These are phyloP conservation scores for Colletotrichum musae DNA, from an alignment of 2,329 filamentous ascomycete genomes.

Conservation along the genomic window DNA sequence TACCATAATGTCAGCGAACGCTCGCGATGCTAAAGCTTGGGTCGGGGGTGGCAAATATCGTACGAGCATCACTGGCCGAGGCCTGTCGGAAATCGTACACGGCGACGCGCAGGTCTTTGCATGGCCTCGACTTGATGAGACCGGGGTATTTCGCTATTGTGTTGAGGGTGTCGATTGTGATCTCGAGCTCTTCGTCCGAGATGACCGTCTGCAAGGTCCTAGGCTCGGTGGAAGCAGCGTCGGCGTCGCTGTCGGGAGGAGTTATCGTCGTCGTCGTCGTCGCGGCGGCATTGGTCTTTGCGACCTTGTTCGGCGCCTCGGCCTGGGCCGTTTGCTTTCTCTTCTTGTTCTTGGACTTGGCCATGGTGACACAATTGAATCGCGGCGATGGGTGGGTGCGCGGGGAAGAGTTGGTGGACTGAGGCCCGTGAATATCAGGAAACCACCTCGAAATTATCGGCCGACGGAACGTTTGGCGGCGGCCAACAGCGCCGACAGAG, in stretches of 20 bases:
- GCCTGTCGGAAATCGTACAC: constrained; percentile 79
- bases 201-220: constrained; percentile 67
- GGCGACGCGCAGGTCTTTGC: constrained; percentile 75
- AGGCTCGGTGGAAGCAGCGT: constrained; percentile 56
- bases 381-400: background rate
- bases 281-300: constrained; percentile 50
- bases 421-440: background rate
- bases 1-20: background rate
- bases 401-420: background rate
- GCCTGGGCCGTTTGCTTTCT: constrained; percentile 58
- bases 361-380: constrained; percentile 49
- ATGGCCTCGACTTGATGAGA: constrained; percentile 78
- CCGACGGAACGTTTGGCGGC: constrained; percentile 4
- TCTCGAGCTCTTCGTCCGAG: constrained; percentile 77
- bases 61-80: constrained; percentile 73
- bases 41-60: constrained; percentile 16
- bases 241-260: constrained; percentile 46
- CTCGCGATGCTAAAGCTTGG: background rate
- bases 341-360: constrained; percentile 62
- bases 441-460: background rate
- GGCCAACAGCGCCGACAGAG: background rate
- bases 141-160: constrained; percentile 71
- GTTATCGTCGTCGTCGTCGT: constrained; percentile 48
- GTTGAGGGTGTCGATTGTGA: constrained; percentile 75
- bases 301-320: constrained; percentile 54